Base-by-base conservation (phyloP, 2,329 filamentous ascomycete species). In the Calonectria henricotiae region DNA sequence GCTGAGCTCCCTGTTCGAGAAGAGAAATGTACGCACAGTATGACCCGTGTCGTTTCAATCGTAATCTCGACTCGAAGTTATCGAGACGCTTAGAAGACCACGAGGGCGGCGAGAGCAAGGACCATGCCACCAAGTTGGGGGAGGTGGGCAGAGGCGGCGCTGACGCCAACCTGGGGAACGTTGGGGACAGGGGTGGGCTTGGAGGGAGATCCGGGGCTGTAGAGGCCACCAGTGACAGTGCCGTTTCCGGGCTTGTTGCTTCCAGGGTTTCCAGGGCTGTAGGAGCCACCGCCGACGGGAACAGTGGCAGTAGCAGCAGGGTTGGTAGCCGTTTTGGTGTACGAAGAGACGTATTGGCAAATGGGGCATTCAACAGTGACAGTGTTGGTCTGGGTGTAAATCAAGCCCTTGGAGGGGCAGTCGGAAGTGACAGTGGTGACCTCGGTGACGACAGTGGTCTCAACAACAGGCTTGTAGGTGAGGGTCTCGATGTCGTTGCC, bases 401-500 rank as follows among this genome's bases (percentile, higher is more conserved):
- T 44, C n/a, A 46, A 15, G 6, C 61, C 61, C 61, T 63, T 63
- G 61, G 61, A 63, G 20, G 61, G n/a, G 61, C 61, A 63, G 20
- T 63, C 44, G 5, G 61, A 63, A 17, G 61, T 63, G 20, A 63
- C 61, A 17, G 61, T 63, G 4, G 43, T 35, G 15, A 37, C n/a
- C 61, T 63, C 44, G 15, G 61, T 63, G 61, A 63, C 44, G 3
- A 32, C 27, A 17, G 62, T 65, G 17, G 20, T 23, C 2, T 37
- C 32, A 5, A 12, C 12, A 13, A 27, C 15, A 20, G 61, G 61
- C 61, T 63, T 63, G 62, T 65, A 65, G 25, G 62, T 65, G 47
- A 54, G 43, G 62, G 46, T 65, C n/a, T 65, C 62, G 17, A 32
- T 54, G 32, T 55, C 47, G 35, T 65, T 37, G 62, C 62, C 62